Percentiles rank a stretch among this genome's conserved stretches.
Evolutionary conservation across 2,329 filamentous ascomycete genomes (phyloP).

Genomic region (Trichoderma arundinaceum): DNA sequence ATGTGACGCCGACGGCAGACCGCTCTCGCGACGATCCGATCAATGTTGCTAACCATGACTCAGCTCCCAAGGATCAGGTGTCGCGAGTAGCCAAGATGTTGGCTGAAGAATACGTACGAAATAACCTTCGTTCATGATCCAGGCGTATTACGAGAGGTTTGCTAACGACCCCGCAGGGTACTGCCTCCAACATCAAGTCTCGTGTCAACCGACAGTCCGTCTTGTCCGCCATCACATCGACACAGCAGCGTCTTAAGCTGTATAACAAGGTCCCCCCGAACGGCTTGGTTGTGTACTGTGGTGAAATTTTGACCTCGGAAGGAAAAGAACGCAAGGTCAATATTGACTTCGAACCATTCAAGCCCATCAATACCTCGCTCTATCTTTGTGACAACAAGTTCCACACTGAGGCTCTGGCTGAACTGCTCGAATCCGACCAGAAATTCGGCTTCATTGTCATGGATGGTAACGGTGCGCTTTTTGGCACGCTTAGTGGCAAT

Average conservation of each 20-base stretch:
- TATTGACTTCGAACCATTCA: slow-evolving; percentile 99
- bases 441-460: slow-evolving; percentile 99
- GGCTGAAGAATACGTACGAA: slow-evolving; percentile 96
- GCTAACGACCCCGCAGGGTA: slow-evolving; percentile 68
- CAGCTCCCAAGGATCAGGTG: slow-evolving; percentile 97
- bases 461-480: slow-evolving; percentile 98
- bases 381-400: slow-evolving; percentile 99
- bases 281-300: slow-evolving; percentile 97
- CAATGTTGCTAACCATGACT: slow-evolving; percentile 29
- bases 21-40: slow-evolving; percentile 16
- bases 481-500: slow-evolving; percentile 95
- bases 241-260: slow-evolving; percentile 97
- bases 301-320: slow-evolving; percentile 99
- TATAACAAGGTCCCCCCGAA: slow-evolving; percentile 99
- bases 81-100: slow-evolving; percentile 98
- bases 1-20: slow-evolving; percentile 47
- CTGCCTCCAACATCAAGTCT: slow-evolving; percentile 99
- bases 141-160: slow-evolving; percentile 27
- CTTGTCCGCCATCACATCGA: slow-evolving; percentile 96
- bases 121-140: neutral
- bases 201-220: slow-evolving; percentile 98
- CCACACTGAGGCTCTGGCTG: slow-evolving; percentile 95
- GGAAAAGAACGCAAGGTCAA: slow-evolving; percentile 99
- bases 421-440: slow-evolving; percentile 97
- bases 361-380: slow-evolving; percentile 98